Percentiles rank a stretch among this genome's conserved stretches.
phyloP scores from a whole-genome alignment of 1,284 basidiomycete species.

The Tranzscheliella williamsii region DNA sequence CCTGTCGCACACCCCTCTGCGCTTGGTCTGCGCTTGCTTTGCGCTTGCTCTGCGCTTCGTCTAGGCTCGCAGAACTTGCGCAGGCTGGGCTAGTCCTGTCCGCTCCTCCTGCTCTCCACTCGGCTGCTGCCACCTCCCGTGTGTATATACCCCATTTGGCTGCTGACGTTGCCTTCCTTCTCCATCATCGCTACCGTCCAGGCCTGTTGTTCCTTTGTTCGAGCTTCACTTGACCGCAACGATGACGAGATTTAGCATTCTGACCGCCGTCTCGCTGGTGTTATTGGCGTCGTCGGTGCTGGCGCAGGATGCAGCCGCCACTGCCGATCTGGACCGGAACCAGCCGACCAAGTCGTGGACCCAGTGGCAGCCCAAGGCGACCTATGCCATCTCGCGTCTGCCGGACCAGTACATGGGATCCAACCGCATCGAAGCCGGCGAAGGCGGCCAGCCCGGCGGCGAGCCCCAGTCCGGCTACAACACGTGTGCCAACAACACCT shows the following conservation, averaged over 20 bases:
- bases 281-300: constrained; percentile 4
- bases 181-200: not conserved
- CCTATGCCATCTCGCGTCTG: constrained; percentile 37
- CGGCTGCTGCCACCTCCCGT: not conserved
- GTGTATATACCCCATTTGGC: not conserved
- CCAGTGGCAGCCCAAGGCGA: constrained; percentile 51
- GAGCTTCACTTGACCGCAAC: not conserved
- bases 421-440: constrained; percentile 34
- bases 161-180: not conserved
- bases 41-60: too few species aligned
- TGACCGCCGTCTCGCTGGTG: constrained; percentile 1
- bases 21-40: too few species aligned
- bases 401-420: constrained; percentile 51
- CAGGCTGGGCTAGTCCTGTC: too few species aligned
- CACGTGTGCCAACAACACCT: constrained; percentile 37
- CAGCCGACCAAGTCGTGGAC: constrained; percentile 48
- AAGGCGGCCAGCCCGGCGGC: constrained; percentile 23
- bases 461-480: constrained; percentile 50
- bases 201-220: not conserved
- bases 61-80: too few species aligned
- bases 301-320: constrained; percentile 33
- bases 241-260: constrained; percentile 1
- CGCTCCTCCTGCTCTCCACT: not conserved
- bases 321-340: constrained; percentile 30
- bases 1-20: too few species aligned